A percentile compares a stretch with the other conserved stretches of the same genome.
Conservation (phyloP, 129 eudicot species). For the Tagetes patula region DNA sequence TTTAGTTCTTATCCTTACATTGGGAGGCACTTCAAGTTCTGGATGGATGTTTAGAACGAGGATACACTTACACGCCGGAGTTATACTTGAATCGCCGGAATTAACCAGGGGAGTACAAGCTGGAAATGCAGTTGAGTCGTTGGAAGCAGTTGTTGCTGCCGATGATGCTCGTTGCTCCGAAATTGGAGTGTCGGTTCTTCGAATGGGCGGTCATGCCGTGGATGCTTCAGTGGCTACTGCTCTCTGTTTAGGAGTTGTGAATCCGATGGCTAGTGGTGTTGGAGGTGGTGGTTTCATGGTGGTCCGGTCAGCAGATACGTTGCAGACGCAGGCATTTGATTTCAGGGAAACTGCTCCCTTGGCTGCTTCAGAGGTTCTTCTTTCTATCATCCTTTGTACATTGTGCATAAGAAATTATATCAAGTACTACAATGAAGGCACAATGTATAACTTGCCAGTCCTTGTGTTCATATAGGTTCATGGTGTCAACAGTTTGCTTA, state of each 20-base stretch:
- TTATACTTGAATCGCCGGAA: constrained; percentile 15
- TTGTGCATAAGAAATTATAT: background rate
- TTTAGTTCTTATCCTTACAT: constrained; percentile 37
- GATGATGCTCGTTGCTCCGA: constrained; percentile 93
- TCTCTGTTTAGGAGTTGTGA: constrained; percentile 83
- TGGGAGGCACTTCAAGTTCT: constrained; percentile 28
- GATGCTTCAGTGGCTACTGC: constrained; percentile 88
- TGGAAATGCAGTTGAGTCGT: constrained; percentile 50
- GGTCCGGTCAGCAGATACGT: constrained; percentile 52
- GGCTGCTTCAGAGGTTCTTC: constrained; percentile 78
- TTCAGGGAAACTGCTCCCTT: constrained; percentile 94
- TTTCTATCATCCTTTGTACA: constrained; percentile 6
- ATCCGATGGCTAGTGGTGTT: constrained; percentile 77
- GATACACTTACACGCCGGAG: background rate
- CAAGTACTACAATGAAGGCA: background rate
- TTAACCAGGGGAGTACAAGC: background rate
- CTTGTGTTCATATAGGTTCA: no score
- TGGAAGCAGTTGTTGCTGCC: constrained; percentile 85
- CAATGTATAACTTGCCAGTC: no score
- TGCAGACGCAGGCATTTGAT: constrained; percentile 61
- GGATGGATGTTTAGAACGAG: constrained; percentile 16
- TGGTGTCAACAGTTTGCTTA: background rate
- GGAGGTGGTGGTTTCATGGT: constrained; percentile 97
- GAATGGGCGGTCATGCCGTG: constrained; percentile 79
- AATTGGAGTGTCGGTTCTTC: constrained; percentile 63